phyloP scores from a whole-genome alignment of 371 early-diverging fungal species.

The Mucor saturninus region DNA sequence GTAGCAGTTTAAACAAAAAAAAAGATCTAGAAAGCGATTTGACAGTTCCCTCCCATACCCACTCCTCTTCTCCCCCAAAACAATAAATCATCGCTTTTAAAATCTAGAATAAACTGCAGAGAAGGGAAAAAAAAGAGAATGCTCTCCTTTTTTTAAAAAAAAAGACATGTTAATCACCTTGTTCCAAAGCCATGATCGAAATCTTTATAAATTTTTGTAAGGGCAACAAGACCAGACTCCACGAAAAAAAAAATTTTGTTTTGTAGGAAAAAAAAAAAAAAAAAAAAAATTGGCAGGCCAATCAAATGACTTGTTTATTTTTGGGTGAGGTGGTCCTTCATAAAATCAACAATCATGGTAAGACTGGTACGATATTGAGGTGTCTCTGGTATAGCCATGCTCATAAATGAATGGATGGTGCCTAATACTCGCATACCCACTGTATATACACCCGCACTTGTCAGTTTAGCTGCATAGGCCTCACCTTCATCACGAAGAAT shows the following conservation, averaged over 20 bases:
- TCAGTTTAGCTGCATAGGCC: constrained; percentile 21
- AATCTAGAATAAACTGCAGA: not conserved
- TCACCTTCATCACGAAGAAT: constrained; percentile 38
- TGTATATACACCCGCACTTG: constrained; percentile 26
- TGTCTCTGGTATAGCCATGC: constrained; percentile 16
- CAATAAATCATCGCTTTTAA: not conserved
- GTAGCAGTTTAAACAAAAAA: too few species aligned
- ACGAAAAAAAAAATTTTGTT: constrained; percentile 18
- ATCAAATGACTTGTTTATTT: constrained; percentile 10
- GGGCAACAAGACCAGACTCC: constrained; percentile 7
- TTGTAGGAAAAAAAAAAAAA: not conserved
- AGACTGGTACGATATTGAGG: constrained; percentile 14
- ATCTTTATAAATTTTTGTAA: constrained; percentile 12
- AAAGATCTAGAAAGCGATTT: not conserved
- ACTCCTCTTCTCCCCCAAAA: not conserved
- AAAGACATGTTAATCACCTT: constrained; percentile 13
- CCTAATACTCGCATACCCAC: constrained; percentile 22
- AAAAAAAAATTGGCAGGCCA: constrained; percentile 8
- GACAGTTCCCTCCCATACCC: not conserved
- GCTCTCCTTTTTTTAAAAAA: not conserved
- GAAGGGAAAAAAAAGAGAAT: not conserved
- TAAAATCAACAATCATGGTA: constrained; percentile 15
- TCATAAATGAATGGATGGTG: constrained; percentile 27
- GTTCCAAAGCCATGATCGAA: constrained; percentile 31
- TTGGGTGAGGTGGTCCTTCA: constrained; percentile 7